phyloP scores from a whole-genome alignment of 192 early-diverging fungal species.

The Pilobolus umbonatus region DNA sequence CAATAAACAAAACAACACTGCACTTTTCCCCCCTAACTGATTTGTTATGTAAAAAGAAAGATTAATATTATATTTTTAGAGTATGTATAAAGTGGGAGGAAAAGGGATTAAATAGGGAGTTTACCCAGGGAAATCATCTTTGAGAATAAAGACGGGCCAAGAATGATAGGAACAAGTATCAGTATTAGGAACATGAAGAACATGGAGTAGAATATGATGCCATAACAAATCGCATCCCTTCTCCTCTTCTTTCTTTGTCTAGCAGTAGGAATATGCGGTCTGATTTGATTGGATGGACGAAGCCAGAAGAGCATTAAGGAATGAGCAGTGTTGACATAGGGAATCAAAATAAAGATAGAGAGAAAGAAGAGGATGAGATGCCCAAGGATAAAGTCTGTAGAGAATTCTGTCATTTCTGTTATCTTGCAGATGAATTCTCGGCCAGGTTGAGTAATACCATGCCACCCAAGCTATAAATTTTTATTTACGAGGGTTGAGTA shows the following conservation, averaged over 20 bases:
- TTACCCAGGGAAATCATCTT: neutral
- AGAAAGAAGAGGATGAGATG: conserved; percentile 76
- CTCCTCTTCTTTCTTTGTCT: conserved; percentile 58
- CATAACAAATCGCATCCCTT: conserved; percentile 61
- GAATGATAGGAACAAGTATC: conserved; percentile 56
- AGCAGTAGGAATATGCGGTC: conserved; percentile 66
- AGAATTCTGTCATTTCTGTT: conserved; percentile 77
- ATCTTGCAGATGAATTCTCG: conserved; percentile 82
- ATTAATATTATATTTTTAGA: no score
- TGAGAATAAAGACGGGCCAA: conserved; percentile 18
- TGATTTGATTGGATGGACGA: conserved; percentile 74
- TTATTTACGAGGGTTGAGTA: neutral
- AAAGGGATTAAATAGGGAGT: conserved; percentile 17
- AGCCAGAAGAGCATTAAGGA: conserved; percentile 82
- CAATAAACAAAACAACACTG: no score
- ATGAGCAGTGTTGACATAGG: conserved; percentile 68
- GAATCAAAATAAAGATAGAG: conserved; percentile 64
- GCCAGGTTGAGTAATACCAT: conserved; percentile 62
- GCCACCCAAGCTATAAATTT: conserved; percentile 30
- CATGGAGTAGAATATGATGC: conserved; percentile 59
- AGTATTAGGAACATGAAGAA: conserved; percentile 61
- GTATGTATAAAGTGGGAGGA: no score
- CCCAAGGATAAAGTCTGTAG: conserved; percentile 73
- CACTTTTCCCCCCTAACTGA: no score
- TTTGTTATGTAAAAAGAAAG: no score